phyloP scores from a whole-genome alignment of 2,329 filamentous ascomycete species.

The Ophiostoma angusticollis region DNA sequence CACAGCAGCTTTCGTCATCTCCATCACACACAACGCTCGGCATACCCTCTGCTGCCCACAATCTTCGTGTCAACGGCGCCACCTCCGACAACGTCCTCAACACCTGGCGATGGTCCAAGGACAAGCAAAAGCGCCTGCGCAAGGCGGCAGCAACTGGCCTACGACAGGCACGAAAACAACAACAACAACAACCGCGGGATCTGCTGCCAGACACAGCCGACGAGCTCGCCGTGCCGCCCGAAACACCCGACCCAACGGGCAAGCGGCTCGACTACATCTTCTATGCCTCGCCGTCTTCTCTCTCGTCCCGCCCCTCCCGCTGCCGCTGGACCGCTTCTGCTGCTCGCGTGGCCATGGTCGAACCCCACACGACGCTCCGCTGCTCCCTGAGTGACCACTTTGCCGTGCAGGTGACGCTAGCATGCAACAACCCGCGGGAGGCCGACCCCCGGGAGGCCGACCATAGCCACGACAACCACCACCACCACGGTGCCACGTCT shows the following conservation, averaged over 20 bases:
- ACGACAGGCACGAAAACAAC: not conserved
- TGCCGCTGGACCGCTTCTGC: too few species aligned
- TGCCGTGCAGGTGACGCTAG: conserved; percentile 71
- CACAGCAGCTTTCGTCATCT: not conserved
- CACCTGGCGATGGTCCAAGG: conserved; percentile 74
- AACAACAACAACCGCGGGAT: too few species aligned
- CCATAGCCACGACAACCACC: not conserved
- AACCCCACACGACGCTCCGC: conserved; percentile 64
- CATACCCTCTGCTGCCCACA: conserved; percentile 64
- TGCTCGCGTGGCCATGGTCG: conserved; percentile 64
- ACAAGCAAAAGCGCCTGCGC: conserved; percentile 10
- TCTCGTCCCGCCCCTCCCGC: too few species aligned
- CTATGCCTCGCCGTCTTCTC: conserved; percentile 37
- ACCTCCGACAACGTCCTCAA: conserved; percentile 81
- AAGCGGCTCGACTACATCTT: conserved; percentile 95
- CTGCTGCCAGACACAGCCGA: not conserved
- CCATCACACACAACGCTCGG: not conserved
- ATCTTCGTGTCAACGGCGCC: conserved; percentile 67
- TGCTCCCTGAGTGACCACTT: conserved; percentile 95
- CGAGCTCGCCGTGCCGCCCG: conserved; percentile 29
- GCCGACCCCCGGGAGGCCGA: not conserved
- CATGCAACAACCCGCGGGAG: not conserved
- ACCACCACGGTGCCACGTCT: too few species aligned
- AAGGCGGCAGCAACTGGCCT: not conserved
- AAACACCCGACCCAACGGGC: conserved; percentile 57